Percentiles rank a stretch among this genome's conserved stretches.
Conservation (phyloP, 805 yeast species). For the Crinitomyces ghanaensis region DNA sequence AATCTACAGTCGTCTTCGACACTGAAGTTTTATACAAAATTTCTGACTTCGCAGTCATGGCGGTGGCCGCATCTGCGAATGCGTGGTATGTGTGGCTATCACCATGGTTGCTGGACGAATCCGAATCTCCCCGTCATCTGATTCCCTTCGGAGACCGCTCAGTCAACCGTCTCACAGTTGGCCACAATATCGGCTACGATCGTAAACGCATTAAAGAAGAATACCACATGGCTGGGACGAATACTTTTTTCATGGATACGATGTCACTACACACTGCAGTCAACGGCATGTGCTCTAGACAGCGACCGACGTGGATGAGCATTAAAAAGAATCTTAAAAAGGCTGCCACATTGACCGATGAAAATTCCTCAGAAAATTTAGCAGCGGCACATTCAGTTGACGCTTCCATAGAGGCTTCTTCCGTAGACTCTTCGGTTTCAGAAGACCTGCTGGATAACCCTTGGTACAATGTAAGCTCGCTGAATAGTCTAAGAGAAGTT, state of each 20-base stretch:
- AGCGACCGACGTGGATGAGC: slow-evolving; percentile 63
- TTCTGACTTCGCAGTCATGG: slow-evolving; percentile 66
- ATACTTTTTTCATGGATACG: slow-evolving; percentile 77
- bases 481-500: slow-evolving; percentile 71
- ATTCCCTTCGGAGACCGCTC: slow-evolving; percentile 57
- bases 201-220: slow-evolving; percentile 80
- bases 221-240: slow-evolving; percentile 52
- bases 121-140: slow-evolving; percentile 40
- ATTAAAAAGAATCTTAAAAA: slow-evolving; percentile 19
- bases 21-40: slow-evolving; percentile 75
- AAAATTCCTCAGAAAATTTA: slow-evolving; percentile 5
- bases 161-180: slow-evolving; percentile 54
- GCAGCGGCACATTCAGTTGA: no score
- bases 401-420: no score
- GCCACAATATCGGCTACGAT: slow-evolving; percentile 87
- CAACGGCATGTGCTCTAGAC: slow-evolving; percentile 87
- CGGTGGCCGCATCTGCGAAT: slow-evolving; percentile 59
- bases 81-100: slow-evolving; percentile 97
- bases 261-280: slow-evolving; percentile 88
- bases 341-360: slow-evolving; percentile 7
- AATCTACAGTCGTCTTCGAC: slow-evolving; percentile 69
- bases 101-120: slow-evolving; percentile 57
- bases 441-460: slow-evolving; percentile 34
- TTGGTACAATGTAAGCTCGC: slow-evolving; percentile 69
- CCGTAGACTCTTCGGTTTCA: not conserved